Evolutionary conservation across 768 basidiomycete genomes (phyloP).

Genomic region (Dioszegia hungarica): DNA sequence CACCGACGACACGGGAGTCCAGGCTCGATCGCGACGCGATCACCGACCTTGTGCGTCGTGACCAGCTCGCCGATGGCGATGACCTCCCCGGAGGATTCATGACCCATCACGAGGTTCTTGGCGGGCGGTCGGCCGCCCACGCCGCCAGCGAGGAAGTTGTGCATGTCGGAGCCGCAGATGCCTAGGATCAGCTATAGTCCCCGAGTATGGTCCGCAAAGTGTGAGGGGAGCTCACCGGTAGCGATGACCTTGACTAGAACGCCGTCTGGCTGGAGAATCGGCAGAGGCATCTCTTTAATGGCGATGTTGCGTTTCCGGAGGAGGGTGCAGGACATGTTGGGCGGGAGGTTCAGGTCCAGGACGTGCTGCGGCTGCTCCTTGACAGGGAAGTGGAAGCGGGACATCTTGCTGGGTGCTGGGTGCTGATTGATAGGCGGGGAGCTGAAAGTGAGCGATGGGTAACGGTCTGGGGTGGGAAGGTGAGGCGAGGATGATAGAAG

Average conservation of each 20-base stretch:
- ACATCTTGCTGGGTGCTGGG: conserved; percentile 29
- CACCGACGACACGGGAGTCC: conserved; percentile 42
- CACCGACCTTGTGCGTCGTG: conserved; percentile 38
- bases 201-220: too few relatives aligned
- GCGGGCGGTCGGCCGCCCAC: conserved; percentile 40
- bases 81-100: conserved; percentile 39
- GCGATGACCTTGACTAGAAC: conserved; percentile 41
- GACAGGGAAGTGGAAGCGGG: conserved; percentile 32
- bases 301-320: conserved; percentile 27
- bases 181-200: conserved; percentile 16
- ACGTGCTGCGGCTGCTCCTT: conserved; percentile 35
- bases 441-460: background rate
- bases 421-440: too few relatives aligned
- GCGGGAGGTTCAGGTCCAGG: conserved; percentile 23
- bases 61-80: conserved; percentile 40
- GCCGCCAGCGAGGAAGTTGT: conserved; percentile 34
- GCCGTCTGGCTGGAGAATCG: conserved; percentile 39
- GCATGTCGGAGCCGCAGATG: conserved; percentile 41
- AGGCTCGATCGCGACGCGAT: conserved; percentile 42
- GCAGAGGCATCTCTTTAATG: conserved; percentile 24
- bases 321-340: conserved; percentile 27
- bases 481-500: too few relatives aligned
- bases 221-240: conserved; percentile 24
- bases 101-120: conserved; percentile 36
- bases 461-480: too few relatives aligned